A percentile compares a stretch with the other conserved stretches of the same genome.
phyloP scores from a whole-genome alignment of 495 filamentous ascomycete genomes.

The Tuber borchii region DNA sequence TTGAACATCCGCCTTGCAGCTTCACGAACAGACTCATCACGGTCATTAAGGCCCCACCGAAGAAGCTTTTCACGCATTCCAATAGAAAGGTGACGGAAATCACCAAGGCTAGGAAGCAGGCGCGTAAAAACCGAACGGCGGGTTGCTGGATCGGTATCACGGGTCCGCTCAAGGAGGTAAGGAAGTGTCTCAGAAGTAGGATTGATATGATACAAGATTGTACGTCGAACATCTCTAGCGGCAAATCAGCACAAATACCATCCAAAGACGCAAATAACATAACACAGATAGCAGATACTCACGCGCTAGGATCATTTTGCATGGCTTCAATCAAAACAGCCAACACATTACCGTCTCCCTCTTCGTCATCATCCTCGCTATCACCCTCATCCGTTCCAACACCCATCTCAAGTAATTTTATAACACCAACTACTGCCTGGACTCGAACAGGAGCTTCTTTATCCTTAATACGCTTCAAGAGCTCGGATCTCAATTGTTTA shows the following conservation, averaged over 20 bases:
- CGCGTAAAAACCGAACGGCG: constrained; percentile 80
- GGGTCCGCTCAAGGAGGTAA: constrained; percentile 81
- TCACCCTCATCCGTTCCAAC: constrained; percentile 61
- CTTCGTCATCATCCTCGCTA: constrained; percentile 44
- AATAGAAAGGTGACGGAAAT: constrained; percentile 93
- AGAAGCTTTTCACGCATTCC: constrained; percentile 93
- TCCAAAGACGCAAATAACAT: not conserved
- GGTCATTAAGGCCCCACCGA: constrained; percentile 88
- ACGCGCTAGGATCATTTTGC: constrained; percentile 85
- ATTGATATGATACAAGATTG: constrained; percentile 79
- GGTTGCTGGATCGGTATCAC: constrained; percentile 78
- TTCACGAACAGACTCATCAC: constrained; percentile 89
- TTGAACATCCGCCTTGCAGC: constrained; percentile 84
- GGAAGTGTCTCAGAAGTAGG: constrained; percentile 75
- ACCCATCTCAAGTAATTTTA: constrained; percentile 67
- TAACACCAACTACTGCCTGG: constrained; percentile 87
- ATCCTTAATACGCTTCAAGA: constrained; percentile 80
- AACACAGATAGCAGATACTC: constrained; percentile 3
- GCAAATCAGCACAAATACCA: not conserved
- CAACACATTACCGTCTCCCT: constrained; percentile 47
- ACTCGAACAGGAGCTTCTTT: constrained; percentile 87
- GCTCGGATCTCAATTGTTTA: constrained; percentile 63
- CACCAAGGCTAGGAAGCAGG: constrained; percentile 78
- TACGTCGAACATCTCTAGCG: constrained; percentile 62
- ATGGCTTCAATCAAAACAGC: constrained; percentile 68